A percentile compares a stretch with the other conserved stretches of the same genome.
Evolutionary conservation across 176 grass and related monocot species (phyloP).

Genomic region (Tillandsia fasciculata): DNA sequence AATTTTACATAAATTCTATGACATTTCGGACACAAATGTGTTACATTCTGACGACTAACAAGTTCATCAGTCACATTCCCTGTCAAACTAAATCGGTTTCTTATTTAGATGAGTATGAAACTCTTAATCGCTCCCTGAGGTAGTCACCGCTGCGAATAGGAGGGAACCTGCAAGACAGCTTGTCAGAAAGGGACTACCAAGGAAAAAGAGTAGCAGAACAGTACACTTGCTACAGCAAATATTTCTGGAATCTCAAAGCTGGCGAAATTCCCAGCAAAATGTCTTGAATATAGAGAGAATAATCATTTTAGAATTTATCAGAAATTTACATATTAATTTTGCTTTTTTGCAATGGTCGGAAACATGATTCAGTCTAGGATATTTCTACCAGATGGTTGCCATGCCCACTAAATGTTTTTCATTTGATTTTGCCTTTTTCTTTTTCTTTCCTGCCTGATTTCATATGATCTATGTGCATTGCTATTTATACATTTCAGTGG

Average conservation of each 20-base stretch:
- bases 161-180: conserved; percentile 47
- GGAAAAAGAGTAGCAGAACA: background rate
- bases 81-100: background rate
- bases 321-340: too few species aligned
- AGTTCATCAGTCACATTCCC: conserved; percentile 7
- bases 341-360: too few species aligned
- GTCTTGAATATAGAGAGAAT: too few species aligned
- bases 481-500: background rate
- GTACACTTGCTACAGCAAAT: too few species aligned
- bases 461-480: background rate
- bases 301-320: too few species aligned
- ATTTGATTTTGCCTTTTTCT: background rate
- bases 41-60: background rate
- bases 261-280: too few species aligned
- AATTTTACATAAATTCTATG: too few species aligned
- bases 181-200: background rate
- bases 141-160: conserved; percentile 48
- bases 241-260: too few species aligned
- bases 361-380: too few species aligned
- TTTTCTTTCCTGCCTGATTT: background rate
- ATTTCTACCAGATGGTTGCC: too few species aligned
- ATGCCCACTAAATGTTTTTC: too few species aligned
- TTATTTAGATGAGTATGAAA: conserved; percentile 26
- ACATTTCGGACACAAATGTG: background rate
- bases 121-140: conserved; percentile 38